phyloP scores from a whole-genome alignment of 225 moss, liverwort and hornwort genomes.

The Pseudisothecium myosuroides region DNA sequence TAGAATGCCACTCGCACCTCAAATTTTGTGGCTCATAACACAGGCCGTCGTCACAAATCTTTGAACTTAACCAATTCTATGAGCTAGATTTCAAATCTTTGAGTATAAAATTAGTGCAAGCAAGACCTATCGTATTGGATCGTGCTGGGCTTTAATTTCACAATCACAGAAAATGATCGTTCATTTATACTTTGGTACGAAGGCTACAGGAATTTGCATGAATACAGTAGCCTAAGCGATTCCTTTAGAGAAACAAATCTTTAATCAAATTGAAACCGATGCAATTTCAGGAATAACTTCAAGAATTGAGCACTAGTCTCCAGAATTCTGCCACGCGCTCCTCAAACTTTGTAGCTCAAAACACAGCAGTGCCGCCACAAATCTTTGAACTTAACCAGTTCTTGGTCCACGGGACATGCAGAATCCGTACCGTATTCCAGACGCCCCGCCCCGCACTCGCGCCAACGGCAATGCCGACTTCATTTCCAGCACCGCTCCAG shows the following conservation, averaged over 20 bases:
- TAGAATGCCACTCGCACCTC: background rate
- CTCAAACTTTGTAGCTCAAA: background rate
- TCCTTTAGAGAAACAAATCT: background rate
- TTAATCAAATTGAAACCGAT: background rate
- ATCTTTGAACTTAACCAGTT: background rate
- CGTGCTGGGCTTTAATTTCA: background rate
- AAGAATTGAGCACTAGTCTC: background rate
- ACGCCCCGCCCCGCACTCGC: background rate
- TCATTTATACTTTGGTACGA: background rate
- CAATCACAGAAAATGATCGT: background rate
- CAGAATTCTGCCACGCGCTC: background rate
- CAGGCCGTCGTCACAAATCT: background rate
- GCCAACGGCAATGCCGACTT: background rate
- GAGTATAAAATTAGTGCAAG: background rate
- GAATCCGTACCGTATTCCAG: slow-evolving; percentile 1
- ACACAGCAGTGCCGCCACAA: background rate
- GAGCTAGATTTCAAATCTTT: background rate
- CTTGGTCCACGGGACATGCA: background rate
- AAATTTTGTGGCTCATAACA: background rate
- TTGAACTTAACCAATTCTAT: background rate
- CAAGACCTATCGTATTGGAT: background rate
- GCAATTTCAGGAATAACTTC: background rate
- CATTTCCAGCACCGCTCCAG: background rate
- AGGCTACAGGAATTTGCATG: background rate
- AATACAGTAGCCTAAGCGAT: background rate